Evolutionary conservation across 805 yeast genomes (phyloP).

Genomic region (Kodamaea lidongshanica): DNA sequence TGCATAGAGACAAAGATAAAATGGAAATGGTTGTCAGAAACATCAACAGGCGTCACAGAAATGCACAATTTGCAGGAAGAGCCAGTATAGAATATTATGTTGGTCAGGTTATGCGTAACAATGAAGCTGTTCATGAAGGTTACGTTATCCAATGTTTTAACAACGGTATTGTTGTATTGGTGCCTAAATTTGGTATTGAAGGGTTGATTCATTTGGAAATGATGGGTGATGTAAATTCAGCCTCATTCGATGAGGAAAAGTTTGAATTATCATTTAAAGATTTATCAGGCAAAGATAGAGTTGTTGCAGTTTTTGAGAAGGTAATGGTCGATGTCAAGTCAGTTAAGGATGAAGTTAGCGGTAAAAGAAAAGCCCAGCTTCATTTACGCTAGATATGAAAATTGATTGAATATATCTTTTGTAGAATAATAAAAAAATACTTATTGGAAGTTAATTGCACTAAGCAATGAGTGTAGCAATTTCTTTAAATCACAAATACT

Average conservation of each 20-base stretch:
- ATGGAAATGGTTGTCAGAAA: constrained; percentile 86
- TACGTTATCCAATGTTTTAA: constrained; percentile 87
- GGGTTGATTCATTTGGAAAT: constrained; percentile 81
- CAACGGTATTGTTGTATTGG: constrained; percentile 90
- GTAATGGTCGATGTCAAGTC: constrained; percentile 80
- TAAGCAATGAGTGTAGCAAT: too few relatives aligned
- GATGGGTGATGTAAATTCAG: constrained; percentile 57
- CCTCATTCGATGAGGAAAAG: constrained; percentile 69
- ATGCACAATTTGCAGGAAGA: constrained; percentile 98
- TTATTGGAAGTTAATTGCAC: too few relatives aligned
- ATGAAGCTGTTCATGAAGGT: constrained; percentile 77
- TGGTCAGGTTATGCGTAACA: constrained; percentile 92
- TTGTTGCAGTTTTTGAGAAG: constrained; percentile 72
- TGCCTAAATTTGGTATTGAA: constrained; percentile 94
- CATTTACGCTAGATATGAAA: constrained; percentile 37
- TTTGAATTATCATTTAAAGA: constrained; percentile 61
- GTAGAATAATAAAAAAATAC: constrained; percentile 1
- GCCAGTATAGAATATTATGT: constrained; percentile 97
- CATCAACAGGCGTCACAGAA: constrained; percentile 89
- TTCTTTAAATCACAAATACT: too few relatives aligned
- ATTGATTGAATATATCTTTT: constrained; percentile 1
- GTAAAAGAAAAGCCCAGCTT: constrained; percentile 87
- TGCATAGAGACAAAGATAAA: constrained; percentile 81
- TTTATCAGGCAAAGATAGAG: constrained; percentile 38
- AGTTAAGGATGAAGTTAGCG: constrained; percentile 77